Conservation (phyloP, 495 filamentous ascomycete genomes). For the Neurospora sp. region DNA sequence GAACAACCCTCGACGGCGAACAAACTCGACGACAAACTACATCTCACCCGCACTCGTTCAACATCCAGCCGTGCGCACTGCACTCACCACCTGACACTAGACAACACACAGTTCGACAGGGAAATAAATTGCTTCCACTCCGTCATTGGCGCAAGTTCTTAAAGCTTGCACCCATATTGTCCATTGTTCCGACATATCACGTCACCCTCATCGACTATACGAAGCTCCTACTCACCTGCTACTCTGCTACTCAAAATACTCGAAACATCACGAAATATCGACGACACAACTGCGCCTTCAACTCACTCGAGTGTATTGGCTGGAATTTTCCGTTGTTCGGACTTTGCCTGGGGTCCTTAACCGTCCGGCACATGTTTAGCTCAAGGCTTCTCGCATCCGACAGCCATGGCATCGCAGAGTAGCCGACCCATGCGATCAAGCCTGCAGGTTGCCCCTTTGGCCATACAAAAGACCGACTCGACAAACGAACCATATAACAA, state of each 20-base stretch:
- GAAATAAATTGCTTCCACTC: background rate
- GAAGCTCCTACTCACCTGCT: background rate
- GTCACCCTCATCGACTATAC: background rate
- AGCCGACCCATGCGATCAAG: conserved; percentile 43
- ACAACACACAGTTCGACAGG: background rate
- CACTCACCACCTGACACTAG: background rate
- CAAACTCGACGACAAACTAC: background rate
- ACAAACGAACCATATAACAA: conserved; percentile 8
- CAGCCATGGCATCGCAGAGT: conserved; percentile 42
- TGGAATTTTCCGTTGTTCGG: background rate
- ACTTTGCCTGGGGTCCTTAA: background rate
- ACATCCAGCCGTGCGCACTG: background rate
- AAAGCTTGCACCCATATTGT: background rate
- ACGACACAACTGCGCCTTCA: background rate
- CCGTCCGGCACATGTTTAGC: conserved; percentile 28
- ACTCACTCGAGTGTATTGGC: background rate
- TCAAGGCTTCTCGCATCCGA: conserved; percentile 3
- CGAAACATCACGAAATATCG: background rate
- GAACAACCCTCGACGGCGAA: background rate
- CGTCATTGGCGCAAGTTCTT: background rate
- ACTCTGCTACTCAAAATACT: background rate
- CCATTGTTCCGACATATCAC: background rate
- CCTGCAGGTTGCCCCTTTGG: conserved; percentile 63
- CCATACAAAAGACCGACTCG: conserved; percentile 49
- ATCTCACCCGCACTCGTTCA: background rate